Evolutionary conservation across 768 basidiomycete genomes (phyloP), one percentile per base, ranked within the genome.

Genomic region (Serendipita sp.): DNA sequence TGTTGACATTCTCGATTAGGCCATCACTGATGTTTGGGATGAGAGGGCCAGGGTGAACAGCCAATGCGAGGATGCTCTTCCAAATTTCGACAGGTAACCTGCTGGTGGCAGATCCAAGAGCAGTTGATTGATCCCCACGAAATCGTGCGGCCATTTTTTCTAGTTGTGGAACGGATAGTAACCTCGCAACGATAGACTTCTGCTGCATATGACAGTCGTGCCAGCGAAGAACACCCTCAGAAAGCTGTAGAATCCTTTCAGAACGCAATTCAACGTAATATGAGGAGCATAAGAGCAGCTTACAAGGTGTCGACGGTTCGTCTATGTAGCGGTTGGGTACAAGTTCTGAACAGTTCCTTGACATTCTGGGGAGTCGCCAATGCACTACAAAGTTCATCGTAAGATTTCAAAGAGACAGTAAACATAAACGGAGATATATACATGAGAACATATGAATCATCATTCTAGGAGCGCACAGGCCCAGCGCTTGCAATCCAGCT

Each of bases 401-500:
- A 51, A 32, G 30, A 51, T 8, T 5, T 51, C 8, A 51, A 51
- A 5, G 63, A 45, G 13, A 32, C 63, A 64, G 28, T 45, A 24
- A 15, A 37, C 16, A 64, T 45, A 15, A 1, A 47, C 18, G 2
- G 16, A 30, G 11, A 60, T 45, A 38, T 64, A 45, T 13, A 47
- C n/a, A 24, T 24, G 28, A 35, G 47, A 46, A 30, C 13, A n/a
- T 10, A 16, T 65, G 18, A 4, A 18, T 7, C 41, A 41, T 41
- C 13, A 24, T 41, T 13, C 41, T 41, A 16, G 10, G 34, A 53
- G 35, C 47, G 68, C 51, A 37, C 41, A 38, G 78, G 78, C 63
- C 80, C 73, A 35, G 83, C 79, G 15, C 85, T 86, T 1, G 86
- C 85, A 65, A 78, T 82, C 87, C 87, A 89, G 2, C 86, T 86